These are phyloP conservation scores for Colletotrichum sp. DNA, from an alignment of 2,329 filamentous ascomycete species.

Conservation along the genomic window DNA sequence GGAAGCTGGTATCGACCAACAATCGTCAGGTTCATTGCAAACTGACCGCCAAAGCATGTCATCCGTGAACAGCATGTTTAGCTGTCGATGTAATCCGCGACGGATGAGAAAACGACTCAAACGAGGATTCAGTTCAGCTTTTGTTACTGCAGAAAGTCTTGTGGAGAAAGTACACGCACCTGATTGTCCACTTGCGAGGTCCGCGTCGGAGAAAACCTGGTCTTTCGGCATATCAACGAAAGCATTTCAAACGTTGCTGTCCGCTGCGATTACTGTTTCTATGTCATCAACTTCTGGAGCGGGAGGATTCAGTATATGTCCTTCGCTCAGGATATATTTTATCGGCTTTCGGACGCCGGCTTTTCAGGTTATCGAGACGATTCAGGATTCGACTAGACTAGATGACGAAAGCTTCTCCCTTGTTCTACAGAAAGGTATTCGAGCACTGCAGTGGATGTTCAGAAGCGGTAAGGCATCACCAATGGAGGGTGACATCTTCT, in stretches of 20 bases:
- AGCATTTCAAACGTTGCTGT: accelerated
- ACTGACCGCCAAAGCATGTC: accelerated
- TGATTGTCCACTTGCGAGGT: background rate
- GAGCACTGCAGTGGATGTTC: too few species aligned
- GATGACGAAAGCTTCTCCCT: too few species aligned
- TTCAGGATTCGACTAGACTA: accelerated
- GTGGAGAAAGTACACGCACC: background rate
- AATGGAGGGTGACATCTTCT: accelerated
- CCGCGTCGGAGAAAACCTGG: background rate
- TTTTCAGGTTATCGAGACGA: accelerated
- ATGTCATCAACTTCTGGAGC: background rate
- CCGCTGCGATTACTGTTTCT: background rate
- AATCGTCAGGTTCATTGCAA: accelerated
- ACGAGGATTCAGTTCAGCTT: background rate
- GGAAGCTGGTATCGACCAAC: too few species aligned
- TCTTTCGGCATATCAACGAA: background rate
- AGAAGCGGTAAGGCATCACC: too few species aligned
- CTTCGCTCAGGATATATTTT: background rate
- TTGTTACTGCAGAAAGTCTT: accelerated
- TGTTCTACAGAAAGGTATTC: too few species aligned
- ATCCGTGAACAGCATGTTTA: background rate
- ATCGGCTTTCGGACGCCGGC: too few species aligned
- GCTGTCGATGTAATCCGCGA: background rate
- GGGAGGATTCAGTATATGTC: background rate
- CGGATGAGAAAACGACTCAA: accelerated